A percentile compares a stretch with the other conserved stretches of the same genome.
Conservation (phyloP, 1,284 basidiomycete species). For the Phlebopus sp. region DNA sequence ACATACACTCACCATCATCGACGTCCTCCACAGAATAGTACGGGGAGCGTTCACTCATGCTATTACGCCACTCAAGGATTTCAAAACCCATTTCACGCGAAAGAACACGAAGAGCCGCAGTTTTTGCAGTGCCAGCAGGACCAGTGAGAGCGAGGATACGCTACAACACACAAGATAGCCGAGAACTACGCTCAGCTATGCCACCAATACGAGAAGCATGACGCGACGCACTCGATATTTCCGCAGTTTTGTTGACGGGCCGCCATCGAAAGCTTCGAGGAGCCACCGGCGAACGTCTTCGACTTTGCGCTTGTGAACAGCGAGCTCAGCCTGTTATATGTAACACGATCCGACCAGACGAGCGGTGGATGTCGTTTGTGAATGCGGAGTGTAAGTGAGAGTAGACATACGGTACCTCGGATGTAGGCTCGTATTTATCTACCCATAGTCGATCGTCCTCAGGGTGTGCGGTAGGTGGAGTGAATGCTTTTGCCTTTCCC, state of each 20-base stretch:
- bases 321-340: conserved; percentile 65
- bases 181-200: not conserved
- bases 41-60: conserved; percentile 42
- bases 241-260: conserved; percentile 57
- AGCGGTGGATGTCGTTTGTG: not conserved
- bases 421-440: conserved; percentile 69
- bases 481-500: conserved; percentile 45
- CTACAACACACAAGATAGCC: conserved; percentile 44
- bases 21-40: conserved; percentile 7
- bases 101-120: conserved; percentile 77
- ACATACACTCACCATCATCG: conserved; percentile 10
- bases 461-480: not conserved
- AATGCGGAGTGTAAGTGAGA: conserved; percentile 1
- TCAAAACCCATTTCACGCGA: conserved; percentile 76
- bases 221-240: conserved; percentile 71
- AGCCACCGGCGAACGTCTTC: conserved; percentile 86
- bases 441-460: conserved; percentile 67
- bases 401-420: conserved; percentile 47
- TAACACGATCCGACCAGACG: not conserved
- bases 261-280: conserved; percentile 75
- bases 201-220: too few species aligned
- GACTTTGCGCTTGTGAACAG: conserved; percentile 87
- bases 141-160: conserved; percentile 85
- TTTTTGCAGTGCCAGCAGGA: conserved; percentile 90
- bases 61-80: conserved; percentile 84